Base-by-base conservation (phyloP, 176 grass and related monocot species). In the Oryza meridionalis region DNA sequence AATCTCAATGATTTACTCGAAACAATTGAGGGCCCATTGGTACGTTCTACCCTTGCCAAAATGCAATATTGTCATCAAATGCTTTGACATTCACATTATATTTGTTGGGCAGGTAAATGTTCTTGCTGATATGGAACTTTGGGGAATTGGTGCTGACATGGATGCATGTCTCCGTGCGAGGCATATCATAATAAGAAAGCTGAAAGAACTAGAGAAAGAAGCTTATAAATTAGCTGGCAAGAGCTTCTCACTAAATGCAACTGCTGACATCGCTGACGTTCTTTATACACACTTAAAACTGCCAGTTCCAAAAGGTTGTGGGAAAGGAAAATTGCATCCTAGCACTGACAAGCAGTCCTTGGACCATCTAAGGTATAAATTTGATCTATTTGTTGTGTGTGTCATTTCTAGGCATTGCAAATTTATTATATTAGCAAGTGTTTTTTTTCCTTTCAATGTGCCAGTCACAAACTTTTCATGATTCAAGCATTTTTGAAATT, bases 111-210 rank as follows among this genome's bases (percentile, higher is more conserved):
- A 97, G 95, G 92, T 98, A 69, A 90, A 91, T 77, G 90, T 98
- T 79, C 88, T 98, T 69, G 95, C 92, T 77, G 95, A 94, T 81
- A 98, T 98, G 95, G 95, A 95, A 76, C 80, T 91, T 78, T 91
- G 95, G 88, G 95, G 95, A 58, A 89, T 98, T 65, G 95, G 92
- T 68, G 88, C 94, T 86, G 89, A 98, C 86, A 94, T 98, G 92
- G 95, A 98, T 77, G 88, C 88, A 70, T 98, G 92, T 65, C 90
- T 98, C 64, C 83, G 13, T 53, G 90, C 87, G 26, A 91, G 95
- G 47, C 87, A 95, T 84, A 79, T 90, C 88, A 87, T 98, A 84
- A 91, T 93, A 70, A 95, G 80, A 81, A 98, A 91, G 79, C 80
- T 98, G 38, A 98, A 91, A 84, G 90, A 95, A 67, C 90, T 98